These are phyloP conservation scores for Niveomyces coronatus DNA, from an alignment of 2,329 filamentous ascomycete genomes.

Conservation along the genomic window DNA sequence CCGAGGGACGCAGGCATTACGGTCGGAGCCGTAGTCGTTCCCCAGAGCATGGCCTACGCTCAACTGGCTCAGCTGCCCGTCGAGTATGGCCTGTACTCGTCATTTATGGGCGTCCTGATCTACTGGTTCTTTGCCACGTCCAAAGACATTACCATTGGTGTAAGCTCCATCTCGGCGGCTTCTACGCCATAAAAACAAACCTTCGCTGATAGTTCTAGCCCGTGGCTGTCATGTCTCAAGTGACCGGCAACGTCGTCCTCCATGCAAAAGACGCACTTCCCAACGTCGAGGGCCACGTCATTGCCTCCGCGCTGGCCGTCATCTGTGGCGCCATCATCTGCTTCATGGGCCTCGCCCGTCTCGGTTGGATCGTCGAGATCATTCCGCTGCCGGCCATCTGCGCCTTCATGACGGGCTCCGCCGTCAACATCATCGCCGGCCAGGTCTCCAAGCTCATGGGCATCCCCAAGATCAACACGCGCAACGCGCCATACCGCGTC, in stretches of 20 bases:
- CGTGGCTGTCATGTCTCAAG: slow-evolving; percentile 42
- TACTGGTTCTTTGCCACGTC: slow-evolving; percentile 99
- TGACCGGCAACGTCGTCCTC: slow-evolving; percentile 38
- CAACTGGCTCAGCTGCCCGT: slow-evolving; percentile 35
- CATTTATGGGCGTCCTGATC: slow-evolving; percentile 87
- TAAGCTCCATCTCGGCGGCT: slow-evolving; percentile 27
- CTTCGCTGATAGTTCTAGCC: slow-evolving; percentile 29
- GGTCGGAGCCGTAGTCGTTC: slow-evolving; percentile 39
- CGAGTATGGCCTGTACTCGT: slow-evolving; percentile 52
- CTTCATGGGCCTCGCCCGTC: slow-evolving; percentile 37
- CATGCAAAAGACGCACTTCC: slow-evolving; percentile 28
- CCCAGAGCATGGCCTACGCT: slow-evolving; percentile 45
- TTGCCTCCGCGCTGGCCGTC: slow-evolving; percentile 38
- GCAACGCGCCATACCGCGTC: slow-evolving; percentile 35
- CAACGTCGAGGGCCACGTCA: slow-evolving; percentile 29
- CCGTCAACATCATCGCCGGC: slow-evolving; percentile 38
- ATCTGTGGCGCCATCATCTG: slow-evolving; percentile 39
- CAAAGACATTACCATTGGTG: slow-evolving; percentile 80
- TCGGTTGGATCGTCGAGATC: slow-evolving; percentile 45
- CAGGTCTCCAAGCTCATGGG: slow-evolving; percentile 42
- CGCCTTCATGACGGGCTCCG: slow-evolving; percentile 45
- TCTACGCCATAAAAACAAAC: background rate
- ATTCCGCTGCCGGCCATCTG: slow-evolving; percentile 42
- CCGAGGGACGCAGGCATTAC: slow-evolving; percentile 14
- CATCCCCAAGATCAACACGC: slow-evolving; percentile 39